These are phyloP conservation scores for Avena atlantica DNA, from an alignment of 176 grass and related monocot species.

Conservation along the genomic window DNA sequence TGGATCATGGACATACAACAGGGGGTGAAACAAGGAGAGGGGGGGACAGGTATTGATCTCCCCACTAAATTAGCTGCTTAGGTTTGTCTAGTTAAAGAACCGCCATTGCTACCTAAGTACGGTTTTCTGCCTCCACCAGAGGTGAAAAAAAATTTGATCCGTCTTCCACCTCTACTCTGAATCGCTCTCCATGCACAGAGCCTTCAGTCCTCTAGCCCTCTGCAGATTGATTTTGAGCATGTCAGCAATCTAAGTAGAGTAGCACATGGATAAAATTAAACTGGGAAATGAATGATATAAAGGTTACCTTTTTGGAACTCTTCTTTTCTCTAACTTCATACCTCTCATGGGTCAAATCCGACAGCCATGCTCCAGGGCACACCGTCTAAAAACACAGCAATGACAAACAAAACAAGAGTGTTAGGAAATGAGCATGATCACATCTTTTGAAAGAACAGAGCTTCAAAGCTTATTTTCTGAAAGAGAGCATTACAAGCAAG, in stretches of 20 bases:
- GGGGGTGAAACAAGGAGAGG: neutral
- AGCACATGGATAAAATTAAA: neutral
- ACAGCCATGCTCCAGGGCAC: conserved; percentile 91
- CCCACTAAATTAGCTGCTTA: conserved; percentile 40
- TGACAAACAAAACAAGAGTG: neutral
- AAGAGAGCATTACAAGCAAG: conserved; percentile 66
- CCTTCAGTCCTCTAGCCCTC: conserved; percentile 95
- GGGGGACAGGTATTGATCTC: neutral
- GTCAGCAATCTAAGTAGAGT: neutral
- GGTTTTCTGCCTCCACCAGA: conserved; percentile 14
- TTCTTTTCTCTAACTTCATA: conserved; percentile 99
- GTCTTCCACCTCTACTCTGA: conserved; percentile 53
- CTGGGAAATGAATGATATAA: neutral
- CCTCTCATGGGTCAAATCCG: conserved; percentile 92
- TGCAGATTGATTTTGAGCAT: conserved; percentile 42
- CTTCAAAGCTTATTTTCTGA: neutral
- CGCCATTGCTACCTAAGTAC: conserved; percentile 17
- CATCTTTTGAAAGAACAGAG: neutral
- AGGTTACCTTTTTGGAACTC: conserved; percentile 77
- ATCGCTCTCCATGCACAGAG: conserved; percentile 90
- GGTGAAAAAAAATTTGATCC: conserved; percentile 38
- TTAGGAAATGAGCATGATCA: neutral
- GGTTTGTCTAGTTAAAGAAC: conserved; percentile 35
- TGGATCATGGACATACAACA: conserved; percentile 31
- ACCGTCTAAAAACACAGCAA: conserved; percentile 63